Percentiles rank a stretch among this genome's conserved stretches.
Evolutionary conservation across 768 basidiomycete species (phyloP).

Genomic region (Suillus occidentalis): DNA sequence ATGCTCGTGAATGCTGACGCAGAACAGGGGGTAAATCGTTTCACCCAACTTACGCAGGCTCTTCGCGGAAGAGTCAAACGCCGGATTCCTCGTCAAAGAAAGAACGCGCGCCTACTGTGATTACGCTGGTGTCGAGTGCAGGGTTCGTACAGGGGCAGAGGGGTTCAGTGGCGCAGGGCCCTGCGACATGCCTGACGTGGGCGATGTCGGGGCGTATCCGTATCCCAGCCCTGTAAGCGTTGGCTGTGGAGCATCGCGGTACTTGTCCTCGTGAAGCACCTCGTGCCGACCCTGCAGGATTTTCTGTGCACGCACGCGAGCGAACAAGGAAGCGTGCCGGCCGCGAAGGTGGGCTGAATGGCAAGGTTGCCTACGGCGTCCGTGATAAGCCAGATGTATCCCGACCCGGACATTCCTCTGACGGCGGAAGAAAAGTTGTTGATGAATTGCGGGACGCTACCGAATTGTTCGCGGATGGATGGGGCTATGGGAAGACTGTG

Average conservation of each 20-base stretch:
- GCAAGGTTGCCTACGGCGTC: conserved; percentile 62
- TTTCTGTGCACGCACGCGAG: conserved; percentile 43
- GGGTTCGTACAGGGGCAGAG: conserved; percentile 29
- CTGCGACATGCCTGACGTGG: conserved; percentile 42
- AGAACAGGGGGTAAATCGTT: conserved; percentile 71
- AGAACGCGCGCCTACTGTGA: conserved; percentile 22
- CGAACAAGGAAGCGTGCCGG: conserved; percentile 85
- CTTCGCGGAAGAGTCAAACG: conserved; percentile 12
- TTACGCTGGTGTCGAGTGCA: conserved; percentile 25
- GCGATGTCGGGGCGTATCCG: conserved; percentile 37
- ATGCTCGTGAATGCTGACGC: conserved; percentile 79
- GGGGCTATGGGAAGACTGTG: conserved; percentile 19
- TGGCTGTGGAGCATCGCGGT: conserved; percentile 18
- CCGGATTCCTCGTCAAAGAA: conserved; percentile 17
- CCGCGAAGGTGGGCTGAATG: conserved; percentile 83
- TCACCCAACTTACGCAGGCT: conserved; percentile 43
- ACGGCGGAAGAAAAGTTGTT: conserved; percentile 75
- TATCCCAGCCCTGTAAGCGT: conserved; percentile 25
- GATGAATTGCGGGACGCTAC: conserved; percentile 66
- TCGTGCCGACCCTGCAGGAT: conserved; percentile 21
- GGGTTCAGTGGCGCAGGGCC: conserved; percentile 30
- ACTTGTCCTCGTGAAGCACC: conserved; percentile 28
- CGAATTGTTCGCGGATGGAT: conserved; percentile 46
- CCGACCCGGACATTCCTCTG: conserved; percentile 73
- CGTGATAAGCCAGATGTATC: conserved; percentile 87